Conservation (phyloP, 805 yeast genomes). For the Hanseniaspora nectarophila region DNA sequence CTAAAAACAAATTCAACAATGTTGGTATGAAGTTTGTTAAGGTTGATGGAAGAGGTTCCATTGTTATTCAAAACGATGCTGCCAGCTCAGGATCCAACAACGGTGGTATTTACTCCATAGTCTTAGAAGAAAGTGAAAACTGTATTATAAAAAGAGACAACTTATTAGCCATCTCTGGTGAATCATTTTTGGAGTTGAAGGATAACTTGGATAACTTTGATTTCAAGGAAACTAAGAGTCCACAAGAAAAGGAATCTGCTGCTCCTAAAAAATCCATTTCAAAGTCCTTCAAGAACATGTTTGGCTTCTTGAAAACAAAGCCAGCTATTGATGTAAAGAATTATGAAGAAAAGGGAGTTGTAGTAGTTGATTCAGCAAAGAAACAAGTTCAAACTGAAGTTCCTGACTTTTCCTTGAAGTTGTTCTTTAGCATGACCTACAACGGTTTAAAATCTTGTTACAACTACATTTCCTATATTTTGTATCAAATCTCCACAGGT, state of each 20-base stretch:
- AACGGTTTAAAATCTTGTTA: constrained; percentile 5
- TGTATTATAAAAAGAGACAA: constrained; percentile 24
- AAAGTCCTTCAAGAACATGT: neutral
- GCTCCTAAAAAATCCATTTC: neutral
- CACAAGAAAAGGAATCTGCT: neutral
- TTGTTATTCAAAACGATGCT: constrained; percentile 22
- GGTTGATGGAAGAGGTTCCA: constrained; percentile 26
- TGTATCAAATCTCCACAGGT: constrained; percentile 10
- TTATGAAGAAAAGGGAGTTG: neutral
- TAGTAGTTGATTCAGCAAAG: neutral
- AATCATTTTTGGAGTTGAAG: constrained; percentile 23
- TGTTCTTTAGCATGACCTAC: constrained; percentile 17
- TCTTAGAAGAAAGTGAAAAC: constrained; percentile 22
- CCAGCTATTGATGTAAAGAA: neutral
- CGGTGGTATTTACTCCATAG: constrained; percentile 22
- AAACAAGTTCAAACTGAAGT: constrained; percentile 6
- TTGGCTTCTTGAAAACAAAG: neutral
- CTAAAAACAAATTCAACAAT: neutral
- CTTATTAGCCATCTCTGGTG: constrained; percentile 26
- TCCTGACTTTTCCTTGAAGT: constrained; percentile 17
- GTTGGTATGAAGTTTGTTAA: constrained; percentile 20
- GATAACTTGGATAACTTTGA: constrained; percentile 16
- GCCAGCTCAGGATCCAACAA: constrained; percentile 19
- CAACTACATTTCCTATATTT: constrained; percentile 13
- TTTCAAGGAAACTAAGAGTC: neutral